Conservation (phyloP, 2,329 filamentous ascomycete species). For the Dothideomycetidae sp. region DNA sequence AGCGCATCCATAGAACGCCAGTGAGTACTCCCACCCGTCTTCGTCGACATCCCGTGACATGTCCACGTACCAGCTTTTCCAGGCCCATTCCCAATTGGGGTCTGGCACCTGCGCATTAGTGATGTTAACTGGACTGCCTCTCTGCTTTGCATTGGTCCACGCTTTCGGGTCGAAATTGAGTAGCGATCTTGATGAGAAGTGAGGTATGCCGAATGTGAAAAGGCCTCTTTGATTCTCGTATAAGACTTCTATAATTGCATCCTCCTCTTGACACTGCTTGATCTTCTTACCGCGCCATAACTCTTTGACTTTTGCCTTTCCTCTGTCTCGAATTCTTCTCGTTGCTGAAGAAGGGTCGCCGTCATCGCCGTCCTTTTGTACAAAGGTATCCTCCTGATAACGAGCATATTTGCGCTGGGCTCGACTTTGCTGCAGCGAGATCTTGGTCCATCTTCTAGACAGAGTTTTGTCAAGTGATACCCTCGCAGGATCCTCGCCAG, state of each 20-base stretch:
- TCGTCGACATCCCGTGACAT: constrained; percentile 75
- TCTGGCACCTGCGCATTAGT: constrained; percentile 85
- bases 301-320: constrained; percentile 18
- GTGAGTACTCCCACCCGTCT: constrained; percentile 92
- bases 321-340: constrained; percentile 19
- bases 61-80: constrained; percentile 58
- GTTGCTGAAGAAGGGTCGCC: constrained; percentile 12
- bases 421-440: constrained; percentile 11
- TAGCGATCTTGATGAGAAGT: constrained; percentile 79
- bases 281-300: constrained; percentile 21
- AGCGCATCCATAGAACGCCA: constrained; percentile 51
- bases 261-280: constrained; percentile 22
- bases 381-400: constrained; percentile 16
- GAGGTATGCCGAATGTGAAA: constrained; percentile 73
- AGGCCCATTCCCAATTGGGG: constrained; percentile 85
- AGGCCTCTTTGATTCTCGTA: constrained; percentile 92
- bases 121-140: constrained; percentile 52
- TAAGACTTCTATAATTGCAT: constrained; percentile 61
- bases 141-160: constrained; percentile 57
- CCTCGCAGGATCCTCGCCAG: background rate
- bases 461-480: constrained; percentile 3
- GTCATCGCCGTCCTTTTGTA: constrained; percentile 8
- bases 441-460: constrained; percentile 17
- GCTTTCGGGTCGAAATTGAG: constrained; percentile 71
- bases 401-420: constrained; percentile 11